Evolutionary conservation across 2,329 filamentous ascomycete genomes (phyloP), one percentile per base, ranked within the genome.

Genomic region (Cladosporium oxysporum): DNA sequence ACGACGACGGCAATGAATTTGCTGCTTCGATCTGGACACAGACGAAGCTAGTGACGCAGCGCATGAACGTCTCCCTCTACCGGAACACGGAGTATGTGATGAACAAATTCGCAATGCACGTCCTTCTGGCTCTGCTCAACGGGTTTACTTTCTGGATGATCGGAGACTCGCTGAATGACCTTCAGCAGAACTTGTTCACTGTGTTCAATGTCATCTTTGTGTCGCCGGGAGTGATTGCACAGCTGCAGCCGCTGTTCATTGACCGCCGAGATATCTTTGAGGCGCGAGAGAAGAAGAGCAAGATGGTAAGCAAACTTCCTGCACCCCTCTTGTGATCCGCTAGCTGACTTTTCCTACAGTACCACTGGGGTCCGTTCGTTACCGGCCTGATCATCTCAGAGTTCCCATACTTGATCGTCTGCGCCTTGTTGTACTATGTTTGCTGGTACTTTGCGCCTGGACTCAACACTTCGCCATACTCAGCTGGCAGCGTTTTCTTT

Each of bases 281-380:
- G 74, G 83, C 81, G 5, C 84, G 85, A 62, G 85, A 88, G 73
- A 82, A 85, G 35, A 85, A 88, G 1, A 87, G 84, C 74, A 91
- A 91, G 72, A 84, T 88, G 1, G 58, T 61, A 49, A 49, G 41
- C 0, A 10, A 1, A 16, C 0, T 31, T 23, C 23, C 3, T 61
- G 6, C 31, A 35, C 12, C 5, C 5, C 28, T 14, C 16, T 18
- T 60, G 37, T 10, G 86, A 47, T 31, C 11, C 7, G 18, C 1
- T 11, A 5, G 37, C 37, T 60, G 12, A 60, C 58, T 49, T 21
- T 6, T 60, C 8, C 18, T 11, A 12, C 7, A 61, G 58, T 93
- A 92, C 79, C 90, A 88, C 0, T 93, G 90, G 90, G 82, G 85
- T 68, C 87, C 84, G 0, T 92, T 93, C 76, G 84, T 91, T 74